These are phyloP conservation scores for Sphaerulina vaccinii DNA, from an alignment of 2,329 filamentous ascomycete genomes.

Conservation along the genomic window DNA sequence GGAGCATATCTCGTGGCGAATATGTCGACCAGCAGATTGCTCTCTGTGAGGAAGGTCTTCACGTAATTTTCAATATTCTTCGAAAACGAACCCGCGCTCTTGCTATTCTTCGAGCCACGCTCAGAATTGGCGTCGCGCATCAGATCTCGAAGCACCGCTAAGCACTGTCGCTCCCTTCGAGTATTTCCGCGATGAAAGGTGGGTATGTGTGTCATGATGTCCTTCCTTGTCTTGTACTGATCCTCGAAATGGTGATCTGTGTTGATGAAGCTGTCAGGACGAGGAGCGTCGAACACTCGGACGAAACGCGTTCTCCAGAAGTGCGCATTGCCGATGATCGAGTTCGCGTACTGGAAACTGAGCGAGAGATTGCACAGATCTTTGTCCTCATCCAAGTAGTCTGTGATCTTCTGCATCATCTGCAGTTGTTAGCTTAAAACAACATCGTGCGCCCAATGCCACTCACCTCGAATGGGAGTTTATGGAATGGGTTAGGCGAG, in stretches of 20 bases:
- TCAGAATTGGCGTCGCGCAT: constrained; percentile 32
- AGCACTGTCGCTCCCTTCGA: constrained; percentile 35
- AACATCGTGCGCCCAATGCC: background rate
- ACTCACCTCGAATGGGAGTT: constrained; percentile 32
- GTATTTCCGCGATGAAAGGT: constrained; percentile 31
- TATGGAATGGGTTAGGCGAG: constrained; percentile 24
- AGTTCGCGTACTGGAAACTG: constrained; percentile 41
- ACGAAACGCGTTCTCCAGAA: constrained; percentile 52
- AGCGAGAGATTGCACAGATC: constrained; percentile 46
- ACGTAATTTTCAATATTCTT: constrained; percentile 7
- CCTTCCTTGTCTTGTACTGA: constrained; percentile 38
- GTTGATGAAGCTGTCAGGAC: constrained; percentile 17
- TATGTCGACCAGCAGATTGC: constrained; percentile 11
- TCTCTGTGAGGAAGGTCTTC: background rate
- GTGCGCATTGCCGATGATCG: constrained; percentile 43
- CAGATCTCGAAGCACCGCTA: constrained; percentile 44
- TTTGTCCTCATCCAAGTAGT: constrained; percentile 41
- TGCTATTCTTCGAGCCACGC: background rate
- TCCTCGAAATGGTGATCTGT: constrained; percentile 37
- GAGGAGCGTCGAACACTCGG: constrained; percentile 42
- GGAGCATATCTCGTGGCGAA: background rate
- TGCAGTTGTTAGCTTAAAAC: constrained; percentile 23
- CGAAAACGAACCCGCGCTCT: background rate
- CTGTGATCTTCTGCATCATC: constrained; percentile 44
- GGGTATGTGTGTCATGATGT: constrained; percentile 30